Evolutionary conservation across 441 rosid genomes (phyloP), one percentile per base, ranked within the genome.

Genomic region (Erodium trifolium): DNA sequence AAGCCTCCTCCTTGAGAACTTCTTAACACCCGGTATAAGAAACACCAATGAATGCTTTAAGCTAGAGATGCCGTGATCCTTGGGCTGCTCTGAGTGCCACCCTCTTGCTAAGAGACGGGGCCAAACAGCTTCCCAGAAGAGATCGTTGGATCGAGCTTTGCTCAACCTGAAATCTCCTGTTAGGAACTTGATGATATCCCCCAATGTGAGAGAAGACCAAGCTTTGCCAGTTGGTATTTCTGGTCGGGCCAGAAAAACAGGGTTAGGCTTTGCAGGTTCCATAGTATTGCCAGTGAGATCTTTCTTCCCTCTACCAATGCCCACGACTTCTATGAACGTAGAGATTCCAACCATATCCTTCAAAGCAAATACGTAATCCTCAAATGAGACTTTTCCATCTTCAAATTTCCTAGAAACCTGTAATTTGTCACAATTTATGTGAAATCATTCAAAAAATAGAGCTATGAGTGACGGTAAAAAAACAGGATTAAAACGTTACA

Each of bases 71-170:
- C 80, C 73, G 51, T 82, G 77, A 74, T 82, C 80, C 68, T 79
- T 71, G 4, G 94, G 94, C 77, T 88, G 90, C 87, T 92, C 94
- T 1, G 95, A 92, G 70, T 87, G 92, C 96, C 98, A 92, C 31
- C 96, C 96, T 80, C 89, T 81, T 43, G 95, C 98, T 78, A 88
- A 78, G 68, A 92, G 79, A 53, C 93, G 92, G 34, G 98, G 98
- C 98, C 98, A 92, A 68, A 92, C 93, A 78, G 98, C 96, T 81
- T 90, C 96, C 98, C 96, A 90, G 79, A 92, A 92, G 72, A 92
- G 85, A 78, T 90, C 96, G 70, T 77, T 86, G 49, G 93, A 87
- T 65, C 87, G 69, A 17, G 90, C 84, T 82, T 92, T 92, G 79
- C 98, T 90, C 78, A 92, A 76, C 45, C 96, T 84, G 66, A 79